Evolutionary conservation across 495 filamentous ascomycete species (phyloP).

Genomic region (Cercophora newfieldiana): DNA sequence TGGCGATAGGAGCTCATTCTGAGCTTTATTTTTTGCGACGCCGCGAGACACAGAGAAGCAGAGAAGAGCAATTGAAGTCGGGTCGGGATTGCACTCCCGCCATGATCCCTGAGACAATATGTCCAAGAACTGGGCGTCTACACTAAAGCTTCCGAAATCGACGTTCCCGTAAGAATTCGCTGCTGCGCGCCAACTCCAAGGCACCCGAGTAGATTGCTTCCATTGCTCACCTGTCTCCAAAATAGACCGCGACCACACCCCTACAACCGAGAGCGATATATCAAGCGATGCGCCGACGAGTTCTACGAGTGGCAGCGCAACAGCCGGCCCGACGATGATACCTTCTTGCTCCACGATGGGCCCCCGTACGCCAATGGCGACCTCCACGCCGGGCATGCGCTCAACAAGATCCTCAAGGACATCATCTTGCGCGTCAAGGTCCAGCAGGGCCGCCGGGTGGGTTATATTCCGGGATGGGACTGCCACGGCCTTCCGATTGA

Average conservation of each 20-base stretch:
- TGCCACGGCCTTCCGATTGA: constrained; percentile 98
- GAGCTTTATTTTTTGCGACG: constrained; percentile 10
- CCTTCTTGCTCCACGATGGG: constrained; percentile 90
- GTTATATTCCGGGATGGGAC: constrained; percentile 97
- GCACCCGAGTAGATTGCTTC: not conserved
- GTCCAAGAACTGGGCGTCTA: constrained; percentile 52
- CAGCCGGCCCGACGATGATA: constrained; percentile 55
- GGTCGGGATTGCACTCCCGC: not conserved
- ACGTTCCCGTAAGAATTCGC: constrained; percentile 44
- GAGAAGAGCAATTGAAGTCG: not conserved
- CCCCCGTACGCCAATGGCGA: constrained; percentile 95
- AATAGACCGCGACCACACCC: constrained; percentile 49
- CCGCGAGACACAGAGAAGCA: not conserved
- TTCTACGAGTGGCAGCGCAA: constrained; percentile 82
- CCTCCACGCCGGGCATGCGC: constrained; percentile 94
- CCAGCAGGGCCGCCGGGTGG: constrained; percentile 67
- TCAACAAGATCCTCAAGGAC: constrained; percentile 98
- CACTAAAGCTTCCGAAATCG: constrained; percentile 50
- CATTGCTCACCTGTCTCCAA: not conserved
- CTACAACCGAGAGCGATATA: constrained; percentile 57
- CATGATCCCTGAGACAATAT: constrained; percentile 36
- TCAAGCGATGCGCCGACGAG: constrained; percentile 78
- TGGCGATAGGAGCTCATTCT: constrained; percentile 1
- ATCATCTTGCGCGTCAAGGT: constrained; percentile 81
- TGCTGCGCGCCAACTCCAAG: not conserved